Evolutionary conservation across 768 basidiomycete species (phyloP), one percentile per base, ranked within the genome.

Genomic region (Lactarius sp.): DNA sequence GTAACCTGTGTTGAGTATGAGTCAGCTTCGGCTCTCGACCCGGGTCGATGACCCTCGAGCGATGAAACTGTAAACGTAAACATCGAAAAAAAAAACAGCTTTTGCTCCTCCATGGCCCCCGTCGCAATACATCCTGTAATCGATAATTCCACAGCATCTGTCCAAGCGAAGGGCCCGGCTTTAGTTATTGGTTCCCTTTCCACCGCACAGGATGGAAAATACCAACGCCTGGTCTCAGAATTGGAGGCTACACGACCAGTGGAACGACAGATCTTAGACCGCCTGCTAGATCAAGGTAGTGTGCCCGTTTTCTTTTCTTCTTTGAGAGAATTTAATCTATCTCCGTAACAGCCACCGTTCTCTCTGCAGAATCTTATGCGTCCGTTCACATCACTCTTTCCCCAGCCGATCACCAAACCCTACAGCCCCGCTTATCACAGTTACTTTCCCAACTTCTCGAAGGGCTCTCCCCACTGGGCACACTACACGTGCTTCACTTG

Each of bases 211-310:
- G 84, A 92, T 70, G 93, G 92, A 37, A 81, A 80, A 71, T 93
- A 92, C 71, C 90, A 93, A 73, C 73, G 81, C 1, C 75, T 91
- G 65, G 79, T 92, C 56, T 79, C 83, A 7, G 77, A 79, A 66
- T 75, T 92, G 62, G 82, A 84, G 73, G 74, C 73, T 61, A 79
- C 77, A 18, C 74, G 80, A 65, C 70, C 76, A 39, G 85, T 92
- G 36, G 91, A 94, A 69, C 86, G 82, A 70, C 86, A 92, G 71
- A 84, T 94, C 77, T 75, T 94, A 34, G 92, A 95, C 73, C 80
- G 93, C 64, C 76, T 95, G 65, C 76, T 92, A 16, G 92, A 91
- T 74, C 81, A 83, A 77, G 92, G 92, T 93, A 70, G 57, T 79
- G 37, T 51, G 42, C 20, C 12, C 9, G 6, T 31, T 52, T 52